Percentiles rank a stretch among this genome's conserved stretches.
Evolutionary conservation across 2,329 filamentous ascomycete species (phyloP).

Genomic region (Colletotrichum shisoi): DNA sequence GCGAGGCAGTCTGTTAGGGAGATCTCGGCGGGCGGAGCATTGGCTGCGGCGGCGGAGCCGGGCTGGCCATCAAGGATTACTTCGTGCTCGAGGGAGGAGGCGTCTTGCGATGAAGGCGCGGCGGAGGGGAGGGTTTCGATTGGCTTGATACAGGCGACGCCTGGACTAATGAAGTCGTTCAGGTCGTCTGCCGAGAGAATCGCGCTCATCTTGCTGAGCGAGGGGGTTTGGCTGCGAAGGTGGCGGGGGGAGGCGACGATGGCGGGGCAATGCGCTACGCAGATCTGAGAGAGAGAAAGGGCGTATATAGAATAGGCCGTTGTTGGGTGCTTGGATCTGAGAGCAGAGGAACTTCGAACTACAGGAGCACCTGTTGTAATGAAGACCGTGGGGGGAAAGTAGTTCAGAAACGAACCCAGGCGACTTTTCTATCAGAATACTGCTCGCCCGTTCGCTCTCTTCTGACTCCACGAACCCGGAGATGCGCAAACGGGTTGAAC

Average conservation of each 20-base stretch:
- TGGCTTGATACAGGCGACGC: conserved; percentile 97
- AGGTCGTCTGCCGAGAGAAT: conserved; percentile 96
- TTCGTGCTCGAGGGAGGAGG: conserved; percentile 69
- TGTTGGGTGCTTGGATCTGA: neutral
- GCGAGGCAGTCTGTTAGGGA: conserved; percentile 97
- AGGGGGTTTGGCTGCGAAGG: neutral
- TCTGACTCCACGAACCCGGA: conserved; percentile 30
- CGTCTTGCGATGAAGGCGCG: conserved; percentile 49
- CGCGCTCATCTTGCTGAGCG: conserved; percentile 77
- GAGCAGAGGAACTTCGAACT: neutral
- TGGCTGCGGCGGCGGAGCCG: conserved; percentile 56
- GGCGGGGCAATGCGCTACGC: conserved; percentile 16
- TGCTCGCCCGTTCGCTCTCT: neutral
- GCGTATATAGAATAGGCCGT: neutral
- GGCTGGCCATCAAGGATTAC: conserved; percentile 91
- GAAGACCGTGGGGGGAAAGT: too few species aligned
- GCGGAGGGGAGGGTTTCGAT: conserved; percentile 85
- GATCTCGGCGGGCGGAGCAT: conserved; percentile 81
- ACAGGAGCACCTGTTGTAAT: neutral
- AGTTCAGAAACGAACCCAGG: neutral
- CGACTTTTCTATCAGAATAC: too few species aligned
- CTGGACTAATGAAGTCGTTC: conserved; percentile 98
- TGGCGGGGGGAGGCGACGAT: conserved; percentile 5
- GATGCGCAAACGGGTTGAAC: conserved; percentile 31
- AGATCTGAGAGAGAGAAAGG: neutral